Evolutionary conservation across 768 basidiomycete genomes (phyloP).

Genomic region (Podaxis sp.): DNA sequence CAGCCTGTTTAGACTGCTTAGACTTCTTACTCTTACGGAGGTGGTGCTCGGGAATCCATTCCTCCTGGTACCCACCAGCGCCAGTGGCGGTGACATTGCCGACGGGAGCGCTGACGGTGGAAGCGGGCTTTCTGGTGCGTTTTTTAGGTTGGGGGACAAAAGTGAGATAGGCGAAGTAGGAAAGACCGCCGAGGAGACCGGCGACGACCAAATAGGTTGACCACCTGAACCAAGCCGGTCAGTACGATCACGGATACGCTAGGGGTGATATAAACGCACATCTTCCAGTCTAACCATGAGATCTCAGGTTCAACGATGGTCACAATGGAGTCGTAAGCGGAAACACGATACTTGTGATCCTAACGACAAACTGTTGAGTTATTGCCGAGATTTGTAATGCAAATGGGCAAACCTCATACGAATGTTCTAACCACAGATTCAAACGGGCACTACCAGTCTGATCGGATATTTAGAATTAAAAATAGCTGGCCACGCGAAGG

Average conservation of each 20-base stretch:
- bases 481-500: neutral
- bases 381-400: neutral
- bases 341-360: constrained; percentile 58
- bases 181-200: constrained; percentile 58
- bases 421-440: constrained; percentile 74
- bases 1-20: constrained; percentile 48
- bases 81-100: constrained; percentile 61
- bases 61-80: constrained; percentile 75
- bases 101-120: constrained; percentile 51
- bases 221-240: constrained; percentile 33
- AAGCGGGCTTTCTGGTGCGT: constrained; percentile 40
- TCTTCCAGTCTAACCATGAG: constrained; percentile 76
- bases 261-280: constrained; percentile 44
- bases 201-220: constrained; percentile 71
- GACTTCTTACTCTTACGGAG: constrained; percentile 60
- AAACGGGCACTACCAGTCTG: constrained; percentile 77
- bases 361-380: constrained; percentile 23
- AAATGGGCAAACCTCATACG: constrained; percentile 47
- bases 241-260: neutral
- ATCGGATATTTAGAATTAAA: constrained; percentile 12
- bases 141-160: constrained; percentile 69
- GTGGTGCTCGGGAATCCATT: constrained; percentile 93
- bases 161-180: constrained; percentile 63
- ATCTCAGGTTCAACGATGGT: constrained; percentile 78
- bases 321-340: constrained; percentile 73